A percentile compares a stretch with the other conserved stretches of the same genome.
Conservation (phyloP, 345 rosid species). For the Lepidium sativum region DNA sequence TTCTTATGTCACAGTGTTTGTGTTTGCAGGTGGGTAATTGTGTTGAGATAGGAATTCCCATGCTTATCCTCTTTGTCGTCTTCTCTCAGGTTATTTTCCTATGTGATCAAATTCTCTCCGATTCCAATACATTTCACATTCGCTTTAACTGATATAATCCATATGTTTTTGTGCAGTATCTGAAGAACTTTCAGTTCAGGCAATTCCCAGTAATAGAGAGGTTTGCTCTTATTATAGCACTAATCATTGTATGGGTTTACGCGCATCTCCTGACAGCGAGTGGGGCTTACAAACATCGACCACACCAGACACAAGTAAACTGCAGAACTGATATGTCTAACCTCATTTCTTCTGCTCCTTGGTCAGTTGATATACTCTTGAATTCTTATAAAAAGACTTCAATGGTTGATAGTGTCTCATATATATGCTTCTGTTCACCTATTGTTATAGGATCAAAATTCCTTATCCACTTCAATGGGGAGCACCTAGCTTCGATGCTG, state of each 20-base stretch:
- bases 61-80: conserved; percentile 69
- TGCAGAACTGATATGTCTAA: conserved; percentile 95
- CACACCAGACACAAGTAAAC: conserved; percentile 64
- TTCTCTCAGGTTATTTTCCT: conserved; percentile 67
- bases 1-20: neutral
- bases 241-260: conserved; percentile 84
- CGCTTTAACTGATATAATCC: neutral
- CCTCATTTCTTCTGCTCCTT: conserved; percentile 98
- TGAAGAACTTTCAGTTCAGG: conserved; percentile 62
- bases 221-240: conserved; percentile 73
- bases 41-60: conserved; percentile 85
- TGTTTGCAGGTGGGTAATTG: conserved; percentile 68
- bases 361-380: conserved; percentile 35
- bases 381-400: neutral
- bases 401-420: neutral
- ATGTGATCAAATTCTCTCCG: neutral
- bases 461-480: conserved; percentile 99
- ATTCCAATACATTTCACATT: neutral
- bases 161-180: conserved; percentile 45
- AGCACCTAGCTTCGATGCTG: conserved; percentile 96
- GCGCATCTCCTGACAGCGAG: conserved; percentile 97
- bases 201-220: conserved; percentile 74
- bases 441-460: conserved; percentile 61
- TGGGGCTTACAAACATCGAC: conserved; percentile 86
- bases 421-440: neutral